Base-by-base conservation (phyloP, 129 eudicot genomes). In the Calendula officinalis region DNA sequence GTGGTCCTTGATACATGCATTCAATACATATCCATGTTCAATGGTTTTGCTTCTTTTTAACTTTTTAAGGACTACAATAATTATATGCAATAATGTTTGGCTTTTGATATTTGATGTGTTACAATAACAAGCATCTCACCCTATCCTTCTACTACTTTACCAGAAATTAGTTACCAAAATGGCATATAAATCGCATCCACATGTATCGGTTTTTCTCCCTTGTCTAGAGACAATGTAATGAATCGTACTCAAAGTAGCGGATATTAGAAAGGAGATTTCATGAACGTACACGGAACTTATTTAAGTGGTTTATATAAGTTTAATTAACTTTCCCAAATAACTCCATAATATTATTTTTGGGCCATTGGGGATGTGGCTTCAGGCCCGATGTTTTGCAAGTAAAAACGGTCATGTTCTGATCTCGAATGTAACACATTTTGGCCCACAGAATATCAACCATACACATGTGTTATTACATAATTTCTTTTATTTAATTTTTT, bases 201-300 rank as follows among this genome's bases (percentile, higher is more conserved):
- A 22, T 38, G 40, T 22, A 50, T 66, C 47, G 40, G 11, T 66
- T 51, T 60, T 65, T 22, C 32, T 61, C 52, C 71, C 71, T 50
- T 66, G 62, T 66, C 71, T 66, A 66, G 62, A 55, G 56, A 66
- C 71, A 66, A 7, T 52, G 61, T 39, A 66, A 53, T 32, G 61
- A 38, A 30, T 51, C 14, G 61, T 22, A 39, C 42, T 51, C 50
- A 41, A 12, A 37, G 22, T 6, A 51, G 41, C 39, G 12, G 8
- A 45, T 38, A 37, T 66, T 22, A 9, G 14, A 66, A 66, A 6
- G 52, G 7, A 39, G 22, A 66, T 38, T 2, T 38, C 32, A n/a
- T 27, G 61, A 66, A 11, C 13, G 52, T 64, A 52, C 71, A 66
- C 41, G 11, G 40, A 66, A 66, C 51, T n/a, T n/a, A n/a, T n/a